Conservation (phyloP, 345 rosid species). For the Microcos paniculata region DNA sequence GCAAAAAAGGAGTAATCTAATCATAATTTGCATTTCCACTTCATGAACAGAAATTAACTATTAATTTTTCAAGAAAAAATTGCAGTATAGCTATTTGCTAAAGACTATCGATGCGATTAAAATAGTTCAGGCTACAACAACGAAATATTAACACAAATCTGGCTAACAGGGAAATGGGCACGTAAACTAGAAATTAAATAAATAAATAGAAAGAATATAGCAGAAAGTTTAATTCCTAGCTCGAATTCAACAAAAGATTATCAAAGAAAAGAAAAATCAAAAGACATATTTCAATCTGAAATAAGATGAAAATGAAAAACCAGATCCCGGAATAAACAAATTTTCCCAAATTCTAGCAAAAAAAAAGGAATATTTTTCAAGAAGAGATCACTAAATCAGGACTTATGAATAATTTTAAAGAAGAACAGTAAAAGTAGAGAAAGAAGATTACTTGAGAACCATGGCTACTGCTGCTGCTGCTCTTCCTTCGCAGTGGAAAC, state of each 20-base stretch:
- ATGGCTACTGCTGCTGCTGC: slow-evolving; percentile 28
- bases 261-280: too few relatives aligned
- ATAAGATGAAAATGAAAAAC: background rate
- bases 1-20: background rate
- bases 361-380: background rate
- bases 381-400: background rate
- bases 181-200: too few relatives aligned
- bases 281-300: too few relatives aligned
- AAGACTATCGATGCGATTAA: too few relatives aligned
- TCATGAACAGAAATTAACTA: background rate
- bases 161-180: background rate
- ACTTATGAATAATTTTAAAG: background rate
- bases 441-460: slow-evolving; percentile 46
- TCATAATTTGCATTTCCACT: background rate
- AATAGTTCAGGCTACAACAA: too few relatives aligned
- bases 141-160: too few relatives aligned
- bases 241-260: too few relatives aligned
- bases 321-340: background rate
- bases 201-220: too few relatives aligned
- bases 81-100: too few relatives aligned
- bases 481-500: background rate
- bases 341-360: background rate
- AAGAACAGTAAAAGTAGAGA: background rate
- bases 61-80: background rate
- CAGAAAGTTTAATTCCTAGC: too few relatives aligned